Conservation (phyloP, 768 basidiomycete species). For the Cubamyces sp. region DNA sequence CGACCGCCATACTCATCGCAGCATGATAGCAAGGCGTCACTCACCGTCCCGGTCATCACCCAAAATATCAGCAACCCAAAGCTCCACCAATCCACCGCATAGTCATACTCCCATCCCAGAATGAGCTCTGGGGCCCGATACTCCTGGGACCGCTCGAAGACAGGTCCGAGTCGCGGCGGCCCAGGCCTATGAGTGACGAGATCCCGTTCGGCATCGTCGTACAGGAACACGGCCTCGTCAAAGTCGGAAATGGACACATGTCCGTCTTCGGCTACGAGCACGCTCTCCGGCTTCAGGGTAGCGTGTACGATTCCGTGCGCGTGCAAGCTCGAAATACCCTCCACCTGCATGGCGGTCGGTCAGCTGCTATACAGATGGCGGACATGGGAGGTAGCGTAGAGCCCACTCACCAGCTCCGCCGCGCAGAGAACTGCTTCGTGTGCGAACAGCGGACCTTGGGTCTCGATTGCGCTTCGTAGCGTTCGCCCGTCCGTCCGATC, state of each 20-base stretch:
- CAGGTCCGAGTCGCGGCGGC: neutral
- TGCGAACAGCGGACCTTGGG: constrained; percentile 39
- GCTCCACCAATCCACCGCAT: constrained; percentile 60
- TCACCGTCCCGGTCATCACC: constrained; percentile 52
- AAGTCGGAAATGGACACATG: constrained; percentile 53
- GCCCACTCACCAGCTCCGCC: constrained; percentile 50
- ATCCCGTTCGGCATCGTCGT: constrained; percentile 14
- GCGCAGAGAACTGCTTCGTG: constrained; percentile 48
- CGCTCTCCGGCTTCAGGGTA: constrained; percentile 47
- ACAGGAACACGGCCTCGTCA: constrained; percentile 35
- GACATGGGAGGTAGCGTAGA: constrained; percentile 1
- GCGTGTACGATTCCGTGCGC: constrained; percentile 51
- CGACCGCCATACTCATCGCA: neutral
- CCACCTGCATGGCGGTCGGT: constrained; percentile 31
- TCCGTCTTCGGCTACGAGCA: constrained; percentile 48
- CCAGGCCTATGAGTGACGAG: neutral
- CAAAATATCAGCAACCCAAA: constrained; percentile 55
- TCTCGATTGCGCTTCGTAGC: constrained; percentile 6
- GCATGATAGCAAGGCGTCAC: constrained; percentile 7
- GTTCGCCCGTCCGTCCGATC: constrained; percentile 11
- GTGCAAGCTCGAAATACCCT: constrained; percentile 50
- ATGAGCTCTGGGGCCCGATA: constrained; percentile 59
- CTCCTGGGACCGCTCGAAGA: neutral
- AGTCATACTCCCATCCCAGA: constrained; percentile 58
- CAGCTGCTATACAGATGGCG: too few species aligned